A percentile compares a stretch with the other conserved stretches of the same genome.
phyloP scores from a whole-genome alignment of 2,329 filamentous ascomycete genomes.

The Colletotrichum sp. region DNA sequence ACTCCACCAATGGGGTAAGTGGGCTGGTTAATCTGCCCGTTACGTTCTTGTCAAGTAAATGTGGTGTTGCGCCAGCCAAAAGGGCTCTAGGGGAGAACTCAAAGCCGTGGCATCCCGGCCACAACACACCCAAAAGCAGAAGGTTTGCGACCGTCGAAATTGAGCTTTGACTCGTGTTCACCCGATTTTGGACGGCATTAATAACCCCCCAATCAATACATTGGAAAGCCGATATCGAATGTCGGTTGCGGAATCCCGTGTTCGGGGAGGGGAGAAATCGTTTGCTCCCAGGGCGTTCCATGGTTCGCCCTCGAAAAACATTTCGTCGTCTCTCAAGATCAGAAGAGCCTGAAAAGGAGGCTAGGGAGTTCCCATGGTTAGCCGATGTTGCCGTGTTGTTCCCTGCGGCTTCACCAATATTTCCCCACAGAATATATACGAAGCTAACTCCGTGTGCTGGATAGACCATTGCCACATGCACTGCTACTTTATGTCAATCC shows the following conservation, averaged over 20 bases:
- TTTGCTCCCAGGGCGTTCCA: background rate
- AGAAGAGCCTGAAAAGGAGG: background rate
- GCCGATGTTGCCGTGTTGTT: background rate
- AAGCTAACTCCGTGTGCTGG: background rate
- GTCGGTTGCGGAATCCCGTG: background rate
- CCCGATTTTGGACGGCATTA: background rate
- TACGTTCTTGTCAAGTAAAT: background rate
- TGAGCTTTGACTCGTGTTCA: constrained; percentile 8
- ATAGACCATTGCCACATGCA: background rate
- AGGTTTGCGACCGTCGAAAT: background rate
- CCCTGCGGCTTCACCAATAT: background rate
- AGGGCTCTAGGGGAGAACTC: background rate
- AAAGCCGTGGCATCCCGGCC: background rate
- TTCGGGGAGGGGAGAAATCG: rapidly evolving
- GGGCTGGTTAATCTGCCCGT: background rate
- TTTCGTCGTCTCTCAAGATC: background rate
- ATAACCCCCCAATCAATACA: background rate
- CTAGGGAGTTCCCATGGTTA: background rate
- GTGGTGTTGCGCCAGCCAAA: background rate
- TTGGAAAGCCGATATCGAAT: background rate
- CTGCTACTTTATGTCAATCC: background rate
- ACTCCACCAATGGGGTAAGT: background rate
- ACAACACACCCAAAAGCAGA: constrained; percentile 3
- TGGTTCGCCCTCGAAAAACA: background rate
- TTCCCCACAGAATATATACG: background rate